phyloP scores from a whole-genome alignment of 2,329 filamentous ascomycete genomes.

The Raffaelea ambrosiae region DNA sequence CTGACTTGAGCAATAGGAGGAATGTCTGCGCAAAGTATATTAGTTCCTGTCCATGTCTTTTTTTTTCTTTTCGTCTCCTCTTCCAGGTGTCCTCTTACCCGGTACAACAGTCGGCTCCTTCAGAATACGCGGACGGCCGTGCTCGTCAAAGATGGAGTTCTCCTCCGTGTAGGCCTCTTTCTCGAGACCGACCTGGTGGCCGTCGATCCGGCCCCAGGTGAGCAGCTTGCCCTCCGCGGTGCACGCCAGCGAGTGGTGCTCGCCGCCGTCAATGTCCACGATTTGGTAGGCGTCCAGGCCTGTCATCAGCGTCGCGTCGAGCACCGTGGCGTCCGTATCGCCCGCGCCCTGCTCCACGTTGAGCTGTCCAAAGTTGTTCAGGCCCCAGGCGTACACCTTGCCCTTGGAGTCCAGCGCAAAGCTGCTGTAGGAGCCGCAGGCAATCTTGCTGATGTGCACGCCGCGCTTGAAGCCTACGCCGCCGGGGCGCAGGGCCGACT shows the following conservation, averaged over 20 bases:
- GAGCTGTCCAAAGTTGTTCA: slow-evolving; percentile 81
- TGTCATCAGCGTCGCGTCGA: slow-evolving; percentile 60
- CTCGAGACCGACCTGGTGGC: slow-evolving; percentile 49
- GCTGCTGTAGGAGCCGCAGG: slow-evolving; percentile 68
- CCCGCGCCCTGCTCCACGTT: slow-evolving; percentile 49
- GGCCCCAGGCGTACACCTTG: slow-evolving; percentile 71
- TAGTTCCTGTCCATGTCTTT: too few species aligned
- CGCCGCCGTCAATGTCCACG: slow-evolving; percentile 55
- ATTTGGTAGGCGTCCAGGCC: slow-evolving; percentile 58
- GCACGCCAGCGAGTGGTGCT: slow-evolving; percentile 65
- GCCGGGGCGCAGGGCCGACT: slow-evolving; percentile 24
- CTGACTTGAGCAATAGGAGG: slow-evolving; percentile 48
- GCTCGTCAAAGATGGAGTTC: slow-evolving; percentile 55
- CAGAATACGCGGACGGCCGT: slow-evolving; percentile 62
- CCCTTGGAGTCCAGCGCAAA: slow-evolving; percentile 68
- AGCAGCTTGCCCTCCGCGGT: slow-evolving; percentile 48
- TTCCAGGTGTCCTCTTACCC: slow-evolving; percentile 26
- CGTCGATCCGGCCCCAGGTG: slow-evolving; percentile 51
- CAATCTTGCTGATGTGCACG: slow-evolving; percentile 59
- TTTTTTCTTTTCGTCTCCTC: not conserved
- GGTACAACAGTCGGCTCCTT: slow-evolving; percentile 54
- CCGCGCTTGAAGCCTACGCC: slow-evolving; percentile 25
- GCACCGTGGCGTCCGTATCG: slow-evolving; percentile 61
- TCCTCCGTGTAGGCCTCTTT: slow-evolving; percentile 45
- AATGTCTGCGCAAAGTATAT: slow-evolving; percentile 26